Evolutionary conservation across 345 rosid genomes (phyloP).

Genomic region (Citrus medica): DNA sequence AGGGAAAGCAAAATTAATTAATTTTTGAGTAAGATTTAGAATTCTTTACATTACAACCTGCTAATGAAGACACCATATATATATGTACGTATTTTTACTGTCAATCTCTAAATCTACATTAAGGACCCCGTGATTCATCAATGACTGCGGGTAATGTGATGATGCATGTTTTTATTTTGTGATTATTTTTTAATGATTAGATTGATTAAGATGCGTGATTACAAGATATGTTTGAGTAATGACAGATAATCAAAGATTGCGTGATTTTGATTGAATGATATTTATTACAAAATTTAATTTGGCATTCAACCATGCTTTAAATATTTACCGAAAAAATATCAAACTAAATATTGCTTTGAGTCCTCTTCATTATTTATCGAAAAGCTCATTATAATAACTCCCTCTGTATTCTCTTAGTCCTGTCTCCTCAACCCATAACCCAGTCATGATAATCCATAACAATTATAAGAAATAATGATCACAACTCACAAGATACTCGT

Average conservation of each 20-base stretch:
- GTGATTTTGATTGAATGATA: neutral
- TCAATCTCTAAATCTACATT: neutral
- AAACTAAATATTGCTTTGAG: neutral
- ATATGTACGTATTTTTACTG: neutral
- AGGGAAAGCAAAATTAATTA: neutral
- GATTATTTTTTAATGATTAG: neutral
- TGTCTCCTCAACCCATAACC: no score
- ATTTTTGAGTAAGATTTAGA: neutral
- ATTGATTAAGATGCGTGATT: neutral
- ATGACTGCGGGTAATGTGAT: neutral
- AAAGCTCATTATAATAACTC: no score
- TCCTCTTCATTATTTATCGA: no score
- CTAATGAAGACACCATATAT: no score
- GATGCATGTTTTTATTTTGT: no score
- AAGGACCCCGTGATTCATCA: neutral
- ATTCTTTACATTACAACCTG: neutral
- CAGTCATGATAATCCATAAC: no score
- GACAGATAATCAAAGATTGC: neutral
- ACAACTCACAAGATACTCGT: no score
- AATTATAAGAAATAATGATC: no score
- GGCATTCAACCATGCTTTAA: neutral
- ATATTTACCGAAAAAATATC: neutral
- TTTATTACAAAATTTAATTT: neutral
- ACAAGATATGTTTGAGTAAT: no score
- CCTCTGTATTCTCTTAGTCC: no score